These are phyloP conservation scores for Cryphonectria carpinicola DNA, from an alignment of 2,329 filamentous ascomycete species.

Conservation along the genomic window DNA sequence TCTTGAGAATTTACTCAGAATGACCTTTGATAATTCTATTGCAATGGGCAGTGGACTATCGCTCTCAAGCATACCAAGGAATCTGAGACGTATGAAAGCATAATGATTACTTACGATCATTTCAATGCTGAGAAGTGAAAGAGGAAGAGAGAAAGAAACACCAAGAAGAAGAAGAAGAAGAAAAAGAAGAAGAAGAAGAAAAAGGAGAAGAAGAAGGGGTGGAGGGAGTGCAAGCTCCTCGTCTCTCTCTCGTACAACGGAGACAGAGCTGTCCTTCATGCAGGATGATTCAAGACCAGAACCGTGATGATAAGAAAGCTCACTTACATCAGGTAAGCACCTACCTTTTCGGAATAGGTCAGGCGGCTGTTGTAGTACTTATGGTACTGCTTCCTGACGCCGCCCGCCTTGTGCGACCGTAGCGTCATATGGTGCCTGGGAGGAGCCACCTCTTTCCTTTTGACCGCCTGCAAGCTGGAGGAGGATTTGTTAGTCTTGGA, in stretches of 20 bases:
- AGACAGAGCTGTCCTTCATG: background rate
- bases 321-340: slow-evolving; percentile 1
- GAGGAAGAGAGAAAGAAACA: too few relatives aligned
- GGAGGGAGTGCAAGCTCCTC: background rate
- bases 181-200: too few relatives aligned
- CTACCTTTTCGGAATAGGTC: background rate
- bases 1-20: too few relatives aligned
- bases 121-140: too few relatives aligned
- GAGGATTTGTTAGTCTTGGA: background rate
- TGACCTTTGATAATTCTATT: too few relatives aligned
- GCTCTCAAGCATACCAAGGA: too few relatives aligned
- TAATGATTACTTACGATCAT: too few relatives aligned
- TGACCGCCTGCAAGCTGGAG: background rate
- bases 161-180: too few relatives aligned
- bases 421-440: background rate
- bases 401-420: background rate
- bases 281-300: background rate
- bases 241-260: background rate
- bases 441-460: background rate
- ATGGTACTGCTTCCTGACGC: background rate
- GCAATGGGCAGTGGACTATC: too few relatives aligned
- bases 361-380: background rate
- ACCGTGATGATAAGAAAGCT: background rate
- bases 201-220: background rate
- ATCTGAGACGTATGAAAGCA: too few relatives aligned